Evolutionary conservation across 768 basidiomycete genomes (phyloP).

Genomic region (Lentinula boryana): DNA sequence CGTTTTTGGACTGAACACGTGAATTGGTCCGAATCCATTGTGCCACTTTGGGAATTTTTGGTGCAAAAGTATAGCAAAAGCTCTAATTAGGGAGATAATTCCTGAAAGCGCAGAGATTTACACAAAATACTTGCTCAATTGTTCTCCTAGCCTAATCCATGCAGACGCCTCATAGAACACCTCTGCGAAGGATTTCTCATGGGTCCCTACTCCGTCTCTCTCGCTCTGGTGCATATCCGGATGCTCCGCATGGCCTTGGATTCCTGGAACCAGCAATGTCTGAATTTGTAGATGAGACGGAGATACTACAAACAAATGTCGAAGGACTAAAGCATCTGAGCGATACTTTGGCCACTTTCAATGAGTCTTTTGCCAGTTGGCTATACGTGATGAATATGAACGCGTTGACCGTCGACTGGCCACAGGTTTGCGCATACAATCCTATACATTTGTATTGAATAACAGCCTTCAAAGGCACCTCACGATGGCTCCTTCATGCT

Average conservation of each 20-base stretch:
- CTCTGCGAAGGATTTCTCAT: conserved; percentile 85
- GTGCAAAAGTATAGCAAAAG: neutral
- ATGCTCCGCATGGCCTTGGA: conserved; percentile 78
- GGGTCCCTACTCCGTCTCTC: conserved; percentile 86
- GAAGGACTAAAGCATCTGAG: conserved; percentile 67
- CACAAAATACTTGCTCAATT: neutral
- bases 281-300: conserved; percentile 86
- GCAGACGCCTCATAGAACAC: conserved; percentile 63
- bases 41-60: neutral
- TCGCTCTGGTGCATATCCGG: conserved; percentile 62
- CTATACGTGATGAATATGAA: conserved; percentile 94
- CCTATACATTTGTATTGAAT: neutral
- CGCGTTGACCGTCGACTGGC: conserved; percentile 90
- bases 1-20: neutral
- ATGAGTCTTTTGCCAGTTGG: conserved; percentile 90
- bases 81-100: neutral
- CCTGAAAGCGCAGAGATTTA: neutral
- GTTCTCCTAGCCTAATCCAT: neutral
- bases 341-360: conserved; percentile 76
- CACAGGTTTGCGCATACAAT: conserved; percentile 46
- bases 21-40: neutral
- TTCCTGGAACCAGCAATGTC: conserved; percentile 81
- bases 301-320: conserved; percentile 70
- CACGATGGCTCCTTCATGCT: conserved; percentile 52
- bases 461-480: conserved; percentile 39